These are phyloP conservation scores for Solanum megistacrolobum DNA, from an alignment of 257 asterid genomes.

Conservation along the genomic window DNA sequence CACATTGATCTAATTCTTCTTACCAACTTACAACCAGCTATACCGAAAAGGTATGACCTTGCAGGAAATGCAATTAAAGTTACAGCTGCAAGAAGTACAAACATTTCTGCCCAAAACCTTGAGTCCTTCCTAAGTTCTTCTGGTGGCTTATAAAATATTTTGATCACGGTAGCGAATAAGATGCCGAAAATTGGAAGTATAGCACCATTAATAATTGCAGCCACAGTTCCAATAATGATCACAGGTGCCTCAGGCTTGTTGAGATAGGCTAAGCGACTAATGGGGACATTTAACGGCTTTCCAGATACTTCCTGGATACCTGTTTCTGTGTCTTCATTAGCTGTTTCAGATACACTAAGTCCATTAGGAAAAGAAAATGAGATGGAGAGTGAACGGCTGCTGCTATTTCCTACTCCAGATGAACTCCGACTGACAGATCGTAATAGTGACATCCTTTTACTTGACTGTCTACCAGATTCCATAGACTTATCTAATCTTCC, in stretches of 20 bases:
- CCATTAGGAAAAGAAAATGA: conserved; percentile 48
- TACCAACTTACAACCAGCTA: conserved; percentile 73
- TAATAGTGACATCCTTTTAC: conserved; percentile 37
- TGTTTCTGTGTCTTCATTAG: conserved; percentile 22
- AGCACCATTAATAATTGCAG: conserved; percentile 67
- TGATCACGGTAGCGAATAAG: conserved; percentile 45
- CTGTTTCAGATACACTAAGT: conserved; percentile 31
- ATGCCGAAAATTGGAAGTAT: conserved; percentile 60
- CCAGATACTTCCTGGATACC: conserved; percentile 15
- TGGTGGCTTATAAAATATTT: conserved; percentile 51
- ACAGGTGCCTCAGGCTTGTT: conserved; percentile 77
- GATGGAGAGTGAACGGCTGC: conserved; percentile 39
- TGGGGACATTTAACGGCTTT: conserved; percentile 32
- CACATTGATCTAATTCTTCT: conserved; percentile 66
- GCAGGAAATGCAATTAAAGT: conserved; percentile 64
- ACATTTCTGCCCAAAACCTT: conserved; percentile 65
- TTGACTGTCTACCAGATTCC: conserved; percentile 37
- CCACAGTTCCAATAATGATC: conserved; percentile 36
- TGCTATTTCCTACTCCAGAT: conserved; percentile 51
- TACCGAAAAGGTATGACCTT: conserved; percentile 65
- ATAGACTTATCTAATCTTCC: conserved; percentile 20
- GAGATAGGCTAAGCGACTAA: conserved; percentile 49
- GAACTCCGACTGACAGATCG: conserved; percentile 53
- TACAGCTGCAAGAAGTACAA: conserved; percentile 54
- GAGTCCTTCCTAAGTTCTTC: conserved; percentile 45